phyloP scores from a whole-genome alignment of 1,284 basidiomycete species.

The Tetrapyrgos nigripes region DNA sequence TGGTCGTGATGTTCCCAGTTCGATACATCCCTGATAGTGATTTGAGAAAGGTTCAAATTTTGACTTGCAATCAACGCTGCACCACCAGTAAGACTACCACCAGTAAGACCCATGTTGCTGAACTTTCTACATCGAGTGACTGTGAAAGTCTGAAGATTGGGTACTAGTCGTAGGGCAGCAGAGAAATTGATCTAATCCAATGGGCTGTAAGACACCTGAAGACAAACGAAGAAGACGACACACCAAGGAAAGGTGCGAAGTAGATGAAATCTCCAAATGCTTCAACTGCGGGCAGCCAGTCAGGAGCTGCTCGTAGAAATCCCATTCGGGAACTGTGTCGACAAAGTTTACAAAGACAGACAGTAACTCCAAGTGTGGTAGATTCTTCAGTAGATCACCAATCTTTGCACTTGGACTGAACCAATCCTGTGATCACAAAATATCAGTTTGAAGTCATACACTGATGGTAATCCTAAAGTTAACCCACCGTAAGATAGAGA shows the following conservation, averaged over 20 bases:
- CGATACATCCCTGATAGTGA: constrained; percentile 23
- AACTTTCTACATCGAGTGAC: constrained; percentile 21
- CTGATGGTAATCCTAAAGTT: background rate
- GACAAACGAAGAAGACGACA: background rate
- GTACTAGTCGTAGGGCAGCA: constrained; percentile 16
- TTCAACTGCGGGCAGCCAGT: constrained; percentile 17
- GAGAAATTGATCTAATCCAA: constrained; percentile 18
- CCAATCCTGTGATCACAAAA: constrained; percentile 16
- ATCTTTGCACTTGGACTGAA: constrained; percentile 27
- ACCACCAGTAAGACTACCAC: constrained; percentile 9
- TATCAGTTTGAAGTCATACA: background rate
- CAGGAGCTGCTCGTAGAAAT: constrained; percentile 20
- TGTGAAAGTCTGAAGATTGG: constrained; percentile 15
- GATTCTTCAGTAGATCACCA: constrained; percentile 15
- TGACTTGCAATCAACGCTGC: constrained; percentile 17
- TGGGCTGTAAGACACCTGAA: background rate
- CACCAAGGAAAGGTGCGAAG: constrained; percentile 19
- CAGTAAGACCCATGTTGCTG: constrained; percentile 4
- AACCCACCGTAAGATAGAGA: constrained; percentile 11
- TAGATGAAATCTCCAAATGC: constrained; percentile 23
- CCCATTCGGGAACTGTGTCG: constrained; percentile 13
- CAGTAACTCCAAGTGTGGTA: constrained; percentile 18
- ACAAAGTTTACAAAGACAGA: constrained; percentile 24
- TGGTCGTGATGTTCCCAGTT: constrained; percentile 27
- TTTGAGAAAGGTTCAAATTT: constrained; percentile 19